Conservation (phyloP, 345 rosid species). For the Eucalyptus melliodora region DNA sequence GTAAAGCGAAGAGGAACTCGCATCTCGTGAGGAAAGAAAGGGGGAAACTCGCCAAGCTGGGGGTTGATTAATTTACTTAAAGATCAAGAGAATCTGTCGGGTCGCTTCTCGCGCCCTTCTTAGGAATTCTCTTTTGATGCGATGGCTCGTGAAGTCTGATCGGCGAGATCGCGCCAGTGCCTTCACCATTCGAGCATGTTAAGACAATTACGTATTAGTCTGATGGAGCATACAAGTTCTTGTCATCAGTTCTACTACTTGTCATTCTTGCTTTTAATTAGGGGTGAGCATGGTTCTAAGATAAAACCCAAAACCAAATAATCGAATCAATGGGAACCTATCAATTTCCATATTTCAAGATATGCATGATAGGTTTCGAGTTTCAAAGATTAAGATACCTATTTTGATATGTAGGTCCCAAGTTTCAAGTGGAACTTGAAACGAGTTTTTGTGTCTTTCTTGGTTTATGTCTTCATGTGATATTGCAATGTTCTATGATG, state of each 20-base stretch:
- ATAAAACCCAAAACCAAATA: fast-evolving
- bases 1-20: slow-evolving; percentile 5
- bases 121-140: background rate
- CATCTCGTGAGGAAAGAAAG: background rate
- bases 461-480: too few species aligned
- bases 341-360: fast-evolving
- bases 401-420: too few species aligned
- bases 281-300: too few species aligned
- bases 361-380: too few species aligned
- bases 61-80: background rate
- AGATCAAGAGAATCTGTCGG: background rate
- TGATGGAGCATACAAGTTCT: background rate
- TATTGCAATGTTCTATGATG: too few species aligned
- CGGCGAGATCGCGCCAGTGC: background rate
- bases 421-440: too few species aligned
- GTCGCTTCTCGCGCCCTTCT: background rate
- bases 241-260: background rate
- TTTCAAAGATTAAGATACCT: too few species aligned
- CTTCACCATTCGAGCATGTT: background rate
- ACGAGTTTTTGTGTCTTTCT: too few species aligned
- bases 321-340: fast-evolving
- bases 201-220: background rate
- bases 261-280: background rate
- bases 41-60: background rate
- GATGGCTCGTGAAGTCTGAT: background rate